These are phyloP conservation scores for Colletotrichum sp. DNA, from an alignment of 2,329 filamentous ascomycete species.

Conservation along the genomic window DNA sequence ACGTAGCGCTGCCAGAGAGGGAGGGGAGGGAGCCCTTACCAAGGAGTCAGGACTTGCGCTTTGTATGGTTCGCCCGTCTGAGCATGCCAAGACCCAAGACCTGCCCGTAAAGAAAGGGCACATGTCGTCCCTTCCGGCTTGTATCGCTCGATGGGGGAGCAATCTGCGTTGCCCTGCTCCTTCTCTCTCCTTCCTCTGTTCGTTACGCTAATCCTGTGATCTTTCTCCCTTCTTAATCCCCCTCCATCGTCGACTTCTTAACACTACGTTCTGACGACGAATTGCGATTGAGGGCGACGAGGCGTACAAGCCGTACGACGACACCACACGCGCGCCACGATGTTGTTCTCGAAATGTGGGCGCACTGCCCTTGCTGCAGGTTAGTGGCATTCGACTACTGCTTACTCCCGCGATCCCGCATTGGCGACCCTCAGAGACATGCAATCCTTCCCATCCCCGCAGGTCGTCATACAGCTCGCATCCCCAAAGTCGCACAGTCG, in stretches of 20 bases:
- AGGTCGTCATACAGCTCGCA: not conserved
- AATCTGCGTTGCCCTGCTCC: not conserved
- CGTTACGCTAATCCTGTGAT: not conserved
- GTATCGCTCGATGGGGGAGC: not conserved
- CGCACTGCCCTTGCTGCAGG: slow-evolving; percentile 19
- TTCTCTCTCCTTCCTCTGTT: not conserved
- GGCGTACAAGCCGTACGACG: not conserved
- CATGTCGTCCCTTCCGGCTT: not conserved
- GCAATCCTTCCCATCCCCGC: not conserved
- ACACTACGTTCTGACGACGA: not conserved
- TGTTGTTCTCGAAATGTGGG: slow-evolving; percentile 20
- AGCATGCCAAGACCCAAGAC: slow-evolving; percentile 3
- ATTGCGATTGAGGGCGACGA: not conserved
- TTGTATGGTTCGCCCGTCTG: not conserved
- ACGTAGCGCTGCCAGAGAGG: not conserved
- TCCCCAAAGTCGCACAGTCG: not conserved
- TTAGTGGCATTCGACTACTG: slow-evolving; percentile 1
- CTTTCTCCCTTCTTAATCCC: not conserved
- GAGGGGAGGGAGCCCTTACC: not conserved
- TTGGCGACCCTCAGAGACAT: not conserved
- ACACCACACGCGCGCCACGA: not conserved
- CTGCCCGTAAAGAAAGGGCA: not conserved
- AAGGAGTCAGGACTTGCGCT: not conserved
- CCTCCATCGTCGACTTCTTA: not conserved
- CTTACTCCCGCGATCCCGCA: not conserved